Base-by-base conservation (phyloP, 352 stramenopile species). In the Pythium phragmitis region DNA sequence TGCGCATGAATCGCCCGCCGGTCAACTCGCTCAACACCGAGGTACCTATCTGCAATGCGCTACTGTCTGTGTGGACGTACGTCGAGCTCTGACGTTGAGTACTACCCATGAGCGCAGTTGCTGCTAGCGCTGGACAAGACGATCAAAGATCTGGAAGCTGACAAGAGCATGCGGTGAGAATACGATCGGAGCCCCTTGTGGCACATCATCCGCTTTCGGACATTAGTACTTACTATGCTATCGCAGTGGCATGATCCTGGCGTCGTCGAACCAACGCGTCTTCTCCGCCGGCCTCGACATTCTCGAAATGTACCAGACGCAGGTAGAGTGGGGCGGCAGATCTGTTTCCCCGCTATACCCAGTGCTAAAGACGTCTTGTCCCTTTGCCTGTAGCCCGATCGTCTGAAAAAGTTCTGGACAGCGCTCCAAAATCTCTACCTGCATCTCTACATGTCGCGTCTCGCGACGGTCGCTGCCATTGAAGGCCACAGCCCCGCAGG, bases 201-300 rank as follows among this genome's bases (percentile, higher is more conserved):
- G 19, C n/a, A 2, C 26, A 30, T 30, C 3, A 30, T 30, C 26
- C 26, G 8, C 7, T 7, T 19, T n/a, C 30, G 36, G 7, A 51
- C 19, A 19, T 23, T 36, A 33, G 13, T 30, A 13, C 4, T 43
- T 16, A 36, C 13, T 14, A 5, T 51, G 21, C 26, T 8, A 7
- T 36, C 67, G 41, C 34, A 93, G 86, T 4, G 85, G 81, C 16
- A 68, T 96, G 60, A 91, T 96, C 68, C 67, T 93, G 23, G 80
- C 80, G 30, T 93, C 86, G 26, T 83, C 82, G 7, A 92, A 75
- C 67, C 81, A 82, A 36, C 87, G 80, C 54, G 69, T 98, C 17
- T 98, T 98, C 64, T 96, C 77, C 14, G 92, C 92, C 8, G 95
- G 95, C 21, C 72, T 98, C 16, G 95, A 98, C 75, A 84, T 98